A percentile compares a stretch with the other conserved stretches of the same genome.
phyloP scores from a whole-genome alignment of 2,329 filamentous ascomycete species.

The Alternaria novae-zelandiae region DNA sequence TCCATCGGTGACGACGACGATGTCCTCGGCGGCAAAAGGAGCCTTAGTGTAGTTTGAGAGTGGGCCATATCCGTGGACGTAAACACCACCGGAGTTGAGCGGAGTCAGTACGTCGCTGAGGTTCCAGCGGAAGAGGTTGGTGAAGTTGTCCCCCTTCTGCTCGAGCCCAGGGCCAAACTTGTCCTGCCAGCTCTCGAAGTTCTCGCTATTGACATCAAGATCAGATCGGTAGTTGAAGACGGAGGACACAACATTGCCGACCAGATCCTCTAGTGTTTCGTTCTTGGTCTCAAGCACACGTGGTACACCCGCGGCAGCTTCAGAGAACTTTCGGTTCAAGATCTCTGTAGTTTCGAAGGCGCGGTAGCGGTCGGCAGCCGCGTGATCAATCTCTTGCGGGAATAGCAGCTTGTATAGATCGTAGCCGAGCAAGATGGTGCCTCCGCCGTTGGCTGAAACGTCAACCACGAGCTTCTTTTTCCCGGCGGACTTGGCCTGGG shows the following conservation, averaged over 20 bases:
- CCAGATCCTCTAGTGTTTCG: constrained; percentile 44
- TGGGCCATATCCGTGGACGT: constrained; percentile 42
- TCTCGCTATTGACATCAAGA: constrained; percentile 56
- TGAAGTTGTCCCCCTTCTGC: constrained; percentile 61
- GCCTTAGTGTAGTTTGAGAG: constrained; percentile 51
- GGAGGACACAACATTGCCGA: constrained; percentile 47
- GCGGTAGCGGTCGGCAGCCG: constrained; percentile 59
- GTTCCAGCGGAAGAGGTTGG: constrained; percentile 62
- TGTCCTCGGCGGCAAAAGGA: constrained; percentile 44
- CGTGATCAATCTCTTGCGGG: constrained; percentile 55
- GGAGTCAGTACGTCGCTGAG: constrained; percentile 49
- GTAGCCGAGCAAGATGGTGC: constrained; percentile 65
- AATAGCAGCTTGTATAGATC: constrained; percentile 67
- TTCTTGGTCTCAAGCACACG: constrained; percentile 41
- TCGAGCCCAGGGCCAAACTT: constrained; percentile 53
- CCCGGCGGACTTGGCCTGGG: constrained; percentile 54
- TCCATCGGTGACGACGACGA: constrained; percentile 61
- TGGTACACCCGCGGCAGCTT: constrained; percentile 38
- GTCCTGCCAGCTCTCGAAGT: constrained; percentile 55
- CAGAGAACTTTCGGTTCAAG: constrained; percentile 51
- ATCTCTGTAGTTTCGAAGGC: constrained; percentile 56
- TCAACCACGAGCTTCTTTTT: constrained; percentile 69
- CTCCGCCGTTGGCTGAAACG: constrained; percentile 64
- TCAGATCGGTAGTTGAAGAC: constrained; percentile 58
- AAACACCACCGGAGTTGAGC: constrained; percentile 42